Base-by-base conservation (phyloP, 441 rosid genomes). In the Euphorbia corollata region DNA sequence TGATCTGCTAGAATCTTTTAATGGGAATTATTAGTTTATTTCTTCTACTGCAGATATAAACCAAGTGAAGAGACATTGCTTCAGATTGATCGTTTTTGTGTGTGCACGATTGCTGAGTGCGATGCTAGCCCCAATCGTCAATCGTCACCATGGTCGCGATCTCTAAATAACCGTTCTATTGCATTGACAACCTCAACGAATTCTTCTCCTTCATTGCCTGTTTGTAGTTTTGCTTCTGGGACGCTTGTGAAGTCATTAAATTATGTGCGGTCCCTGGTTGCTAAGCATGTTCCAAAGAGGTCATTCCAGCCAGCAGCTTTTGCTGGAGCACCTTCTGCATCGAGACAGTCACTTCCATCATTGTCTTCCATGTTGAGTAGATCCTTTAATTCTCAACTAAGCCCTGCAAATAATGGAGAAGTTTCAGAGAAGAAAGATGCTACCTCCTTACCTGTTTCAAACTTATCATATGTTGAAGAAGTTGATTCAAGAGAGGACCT, bases 181-280 rank as follows among this genome's bases (percentile, higher is more conserved):
- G 66, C 76, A 22, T 75, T 83, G 36, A 65, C 83, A 10, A n/a
- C 79, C 68, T 69, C 84, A 50, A 19, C 85, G 59, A 83, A 78
- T 77, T 77, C 82, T 75, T 80, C 88, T 61, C 85, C 88, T 79
- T 78, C 82, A 45, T 77, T 89, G 71, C 91, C 99, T 18, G 97
- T 87, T 38, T 87, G 93, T 71, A 89, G 83, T 81, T 90, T 90
- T 81, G 92, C 93, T 68, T 95, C 98, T 72, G 82, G 74, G 51
- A 80, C 87, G 58, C 89, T 92, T 75, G 94, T 92, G 70, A 95
- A 95, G 84, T 95, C 99, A 57, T 83, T 95, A 77, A 87, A 82
- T 79, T 95, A 95, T 82, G 90, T 92, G 65, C 94, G 98, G 62
- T 91, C 99, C 45, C 87, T 95, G 65, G 96, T 88, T 79, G 91